Conservation (phyloP, 805 yeast genomes). For the Wickerhamomyces bisporus region DNA sequence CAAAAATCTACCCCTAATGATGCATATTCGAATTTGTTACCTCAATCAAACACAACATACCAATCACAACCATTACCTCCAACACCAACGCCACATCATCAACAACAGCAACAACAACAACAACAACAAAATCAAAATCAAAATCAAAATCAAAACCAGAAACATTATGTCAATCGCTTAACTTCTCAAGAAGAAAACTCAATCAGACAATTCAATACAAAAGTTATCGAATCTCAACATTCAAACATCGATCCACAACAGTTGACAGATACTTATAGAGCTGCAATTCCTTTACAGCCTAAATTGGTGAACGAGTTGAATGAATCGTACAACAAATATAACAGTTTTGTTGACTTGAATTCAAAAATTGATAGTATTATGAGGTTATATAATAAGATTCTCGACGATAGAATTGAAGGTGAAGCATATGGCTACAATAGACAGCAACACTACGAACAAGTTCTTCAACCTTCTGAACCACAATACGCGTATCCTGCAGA, state of each 20-base stretch:
- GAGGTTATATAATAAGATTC: conserved; percentile 67
- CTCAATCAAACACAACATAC: conserved; percentile 6
- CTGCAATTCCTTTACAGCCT: conserved; percentile 59
- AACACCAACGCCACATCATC: conserved; percentile 11
- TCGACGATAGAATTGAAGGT: conserved; percentile 50
- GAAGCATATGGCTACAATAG: conserved; percentile 17
- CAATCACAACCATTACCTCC: conserved; percentile 14
- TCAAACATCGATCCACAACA: conserved; percentile 33
- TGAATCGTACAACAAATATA: conserved; percentile 56
- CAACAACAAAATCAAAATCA: no score
- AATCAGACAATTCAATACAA: conserved; percentile 62
- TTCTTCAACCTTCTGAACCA: conserved; percentile 18
- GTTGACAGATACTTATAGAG: conserved; percentile 52
- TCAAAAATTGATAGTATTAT: conserved; percentile 72
- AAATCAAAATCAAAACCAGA: conserved; percentile 3
- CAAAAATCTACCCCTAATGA: conserved; percentile 5
- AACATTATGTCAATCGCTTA: conserved; percentile 10
- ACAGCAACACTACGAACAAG: conserved; percentile 1
- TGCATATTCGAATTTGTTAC: conserved; percentile 15
- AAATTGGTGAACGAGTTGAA: conserved; percentile 58
- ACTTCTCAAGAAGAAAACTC: conserved; percentile 64
- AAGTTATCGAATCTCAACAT: conserved; percentile 40
- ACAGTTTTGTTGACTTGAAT: conserved; percentile 64
- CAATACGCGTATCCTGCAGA: conserved; percentile 6
- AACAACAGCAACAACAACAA: conserved; percentile 4